A percentile compares a stretch with the other conserved stretches of the same genome.
These are phyloP conservation scores for Pythium brachiatum DNA, from an alignment of 352 stramenopile species.

Conservation along the genomic window DNA sequence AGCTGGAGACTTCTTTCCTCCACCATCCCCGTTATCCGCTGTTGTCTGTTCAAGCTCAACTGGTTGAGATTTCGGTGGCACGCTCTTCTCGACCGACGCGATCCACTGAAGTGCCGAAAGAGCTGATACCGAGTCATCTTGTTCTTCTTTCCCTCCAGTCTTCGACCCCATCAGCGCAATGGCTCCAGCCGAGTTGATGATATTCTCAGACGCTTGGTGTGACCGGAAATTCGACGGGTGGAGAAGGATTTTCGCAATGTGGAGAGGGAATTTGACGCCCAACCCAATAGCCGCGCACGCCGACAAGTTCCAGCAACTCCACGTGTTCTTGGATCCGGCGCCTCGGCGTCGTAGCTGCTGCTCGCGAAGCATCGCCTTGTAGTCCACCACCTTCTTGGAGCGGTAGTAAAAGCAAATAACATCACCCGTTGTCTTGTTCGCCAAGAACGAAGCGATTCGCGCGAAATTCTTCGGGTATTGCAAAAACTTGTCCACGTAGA, in stretches of 20 bases:
- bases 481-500: slow-evolving; percentile 99
- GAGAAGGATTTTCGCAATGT: slow-evolving; percentile 64
- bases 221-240: slow-evolving; percentile 84
- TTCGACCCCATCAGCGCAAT: slow-evolving; percentile 45
- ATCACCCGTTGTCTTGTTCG: slow-evolving; percentile 96
- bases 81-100: slow-evolving; percentile 16
- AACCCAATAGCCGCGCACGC: slow-evolving; percentile 79
- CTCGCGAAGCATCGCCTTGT: slow-evolving; percentile 92
- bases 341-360: slow-evolving; percentile 83
- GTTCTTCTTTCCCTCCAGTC: slow-evolving; percentile 5
- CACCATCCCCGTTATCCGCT: slow-evolving; percentile 7
- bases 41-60: slow-evolving; percentile 27
- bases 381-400: slow-evolving; percentile 97
- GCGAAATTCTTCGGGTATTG: slow-evolving; percentile 99
- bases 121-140: not conserved
- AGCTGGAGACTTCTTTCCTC: not conserved
- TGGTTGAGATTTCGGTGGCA: not conserved
- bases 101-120: slow-evolving; percentile 30
- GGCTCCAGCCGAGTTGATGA: slow-evolving; percentile 73
- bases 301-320: slow-evolving; percentile 87
- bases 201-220: slow-evolving; percentile 83
- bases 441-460: slow-evolving; percentile 92
- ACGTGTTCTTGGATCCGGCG: slow-evolving; percentile 85
- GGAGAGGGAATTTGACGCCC: slow-evolving; percentile 75
- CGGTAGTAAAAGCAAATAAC: slow-evolving; percentile 98